Evolutionary conservation across 352 stramenopile species (phyloP).

Genomic region (Nothophytophthora sp.): DNA sequence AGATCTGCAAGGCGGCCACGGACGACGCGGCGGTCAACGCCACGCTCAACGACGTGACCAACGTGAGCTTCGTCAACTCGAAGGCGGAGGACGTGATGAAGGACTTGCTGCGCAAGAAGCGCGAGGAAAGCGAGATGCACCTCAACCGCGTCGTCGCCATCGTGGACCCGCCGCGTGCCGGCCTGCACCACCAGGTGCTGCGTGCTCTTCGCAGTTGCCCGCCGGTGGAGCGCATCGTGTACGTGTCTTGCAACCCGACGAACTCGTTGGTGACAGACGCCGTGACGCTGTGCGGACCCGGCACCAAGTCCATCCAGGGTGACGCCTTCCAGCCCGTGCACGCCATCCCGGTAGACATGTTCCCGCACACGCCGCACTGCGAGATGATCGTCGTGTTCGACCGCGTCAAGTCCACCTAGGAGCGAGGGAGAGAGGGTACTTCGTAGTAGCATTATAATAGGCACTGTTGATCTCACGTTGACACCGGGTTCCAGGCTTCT

Average conservation of each 20-base stretch:
- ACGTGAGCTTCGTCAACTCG: conserved; percentile 91
- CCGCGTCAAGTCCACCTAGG: conserved; percentile 46
- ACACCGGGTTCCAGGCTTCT: no score
- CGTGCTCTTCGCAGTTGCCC: conserved; percentile 81
- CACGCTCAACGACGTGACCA: conserved; percentile 77
- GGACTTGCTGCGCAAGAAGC: conserved; percentile 72
- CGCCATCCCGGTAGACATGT: conserved; percentile 98
- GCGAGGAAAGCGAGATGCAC: conserved; percentile 47
- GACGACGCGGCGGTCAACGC: conserved; percentile 91
- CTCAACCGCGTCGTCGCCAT: conserved; percentile 92
- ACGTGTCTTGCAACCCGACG: conserved; percentile 99
- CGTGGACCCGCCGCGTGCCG: conserved; percentile 96
- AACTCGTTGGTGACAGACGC: conserved; percentile 92
- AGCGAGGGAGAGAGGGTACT: conserved; percentile 4
- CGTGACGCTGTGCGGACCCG: conserved; percentile 91
- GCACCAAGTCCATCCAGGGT: conserved; percentile 93
- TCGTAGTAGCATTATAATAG: conserved; percentile 9
- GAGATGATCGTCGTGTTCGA: conserved; percentile 99
- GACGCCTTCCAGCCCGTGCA: conserved; percentile 91
- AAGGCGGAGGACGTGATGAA: conserved; percentile 92
- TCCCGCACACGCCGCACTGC: conserved; percentile 97
- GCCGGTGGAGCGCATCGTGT: conserved; percentile 92
- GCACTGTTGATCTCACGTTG: conserved; percentile 1
- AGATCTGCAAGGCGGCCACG: conserved; percentile 90
- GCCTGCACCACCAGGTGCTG: conserved; percentile 93